A percentile compares a stretch with the other conserved stretches of the same genome.
Evolutionary conservation across 2,329 filamentous ascomycete genomes (phyloP).

Genomic region (Exophiala sp.): DNA sequence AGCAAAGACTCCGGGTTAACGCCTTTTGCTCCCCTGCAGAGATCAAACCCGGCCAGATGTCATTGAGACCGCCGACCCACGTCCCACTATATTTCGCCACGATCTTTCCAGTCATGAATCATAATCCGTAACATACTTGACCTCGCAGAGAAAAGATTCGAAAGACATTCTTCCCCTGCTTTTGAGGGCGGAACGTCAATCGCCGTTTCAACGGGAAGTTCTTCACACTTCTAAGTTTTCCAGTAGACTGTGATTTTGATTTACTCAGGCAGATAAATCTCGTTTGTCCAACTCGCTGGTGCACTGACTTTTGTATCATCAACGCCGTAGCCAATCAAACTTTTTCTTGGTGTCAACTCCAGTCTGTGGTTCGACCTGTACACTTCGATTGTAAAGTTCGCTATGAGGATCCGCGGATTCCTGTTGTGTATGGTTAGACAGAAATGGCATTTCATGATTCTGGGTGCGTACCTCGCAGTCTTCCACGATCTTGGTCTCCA

Average conservation of each 20-base stretch:
- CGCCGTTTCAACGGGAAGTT: background rate
- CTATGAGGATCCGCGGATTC: constrained; percentile 35
- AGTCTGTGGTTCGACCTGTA: constrained; percentile 46
- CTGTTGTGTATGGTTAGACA: constrained; percentile 34
- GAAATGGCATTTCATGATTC: background rate
- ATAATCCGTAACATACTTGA: background rate
- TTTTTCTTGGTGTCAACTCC: constrained; percentile 38
- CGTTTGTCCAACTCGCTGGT: no score
- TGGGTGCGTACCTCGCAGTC: constrained; percentile 71
- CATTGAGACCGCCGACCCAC: background rate
- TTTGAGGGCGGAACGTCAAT: background rate
- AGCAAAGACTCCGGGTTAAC: no score
- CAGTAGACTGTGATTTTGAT: no score
- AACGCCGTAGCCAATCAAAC: constrained; percentile 40
- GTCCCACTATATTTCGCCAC: background rate
- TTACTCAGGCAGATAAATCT: no score
- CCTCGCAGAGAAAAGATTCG: no score
- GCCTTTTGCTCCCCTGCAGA: background rate
- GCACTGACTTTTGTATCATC: no score
- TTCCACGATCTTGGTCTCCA: constrained; percentile 73
- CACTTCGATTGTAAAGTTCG: constrained; percentile 52
- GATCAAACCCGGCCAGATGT: background rate
- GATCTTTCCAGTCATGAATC: constrained; percentile 1
- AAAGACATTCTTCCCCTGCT: background rate
- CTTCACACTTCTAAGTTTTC: background rate